A percentile compares a stretch with the other conserved stretches of the same genome.
Conservation (phyloP, 306 rosid species). For the Fragaria vesca region DNA sequence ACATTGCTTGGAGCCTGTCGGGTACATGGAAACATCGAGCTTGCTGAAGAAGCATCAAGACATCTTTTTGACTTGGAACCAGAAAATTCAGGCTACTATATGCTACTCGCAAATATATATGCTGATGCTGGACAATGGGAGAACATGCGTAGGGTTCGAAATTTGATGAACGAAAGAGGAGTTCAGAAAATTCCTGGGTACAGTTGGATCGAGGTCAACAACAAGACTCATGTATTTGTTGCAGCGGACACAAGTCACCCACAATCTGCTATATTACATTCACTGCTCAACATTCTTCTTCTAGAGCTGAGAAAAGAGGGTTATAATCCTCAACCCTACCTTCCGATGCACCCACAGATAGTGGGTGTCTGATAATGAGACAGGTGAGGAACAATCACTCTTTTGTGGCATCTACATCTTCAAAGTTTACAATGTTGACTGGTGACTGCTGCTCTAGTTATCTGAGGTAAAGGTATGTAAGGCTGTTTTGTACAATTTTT, state of each 20-base stretch:
- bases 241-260: constrained; percentile 77
- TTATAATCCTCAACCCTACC: constrained; percentile 66
- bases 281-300: constrained; percentile 55
- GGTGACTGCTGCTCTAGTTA: neutral
- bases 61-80: constrained; percentile 69
- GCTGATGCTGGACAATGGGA: constrained; percentile 77
- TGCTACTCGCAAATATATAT: constrained; percentile 67
- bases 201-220: constrained; percentile 80
- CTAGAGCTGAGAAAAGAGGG: constrained; percentile 68
- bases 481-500: neutral
- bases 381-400: neutral
- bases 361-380: neutral
- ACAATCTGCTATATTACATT: constrained; percentile 49
- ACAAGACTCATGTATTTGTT: constrained; percentile 62
- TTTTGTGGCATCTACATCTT: neutral
- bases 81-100: constrained; percentile 70
- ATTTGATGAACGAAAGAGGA: constrained; percentile 68
- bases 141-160: constrained; percentile 56
- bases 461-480: neutral
- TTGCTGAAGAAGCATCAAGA: constrained; percentile 62
- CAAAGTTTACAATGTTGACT: neutral
- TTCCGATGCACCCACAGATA: constrained; percentile 59
- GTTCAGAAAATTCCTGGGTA: constrained; percentile 75
- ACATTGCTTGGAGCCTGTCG: constrained; percentile 83
- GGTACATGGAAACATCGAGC: constrained; percentile 70